Evolutionary conservation across 805 yeast species (phyloP), one percentile per base, ranked within the genome.

Genomic region (Nakazawaea laoshanensis): DNA sequence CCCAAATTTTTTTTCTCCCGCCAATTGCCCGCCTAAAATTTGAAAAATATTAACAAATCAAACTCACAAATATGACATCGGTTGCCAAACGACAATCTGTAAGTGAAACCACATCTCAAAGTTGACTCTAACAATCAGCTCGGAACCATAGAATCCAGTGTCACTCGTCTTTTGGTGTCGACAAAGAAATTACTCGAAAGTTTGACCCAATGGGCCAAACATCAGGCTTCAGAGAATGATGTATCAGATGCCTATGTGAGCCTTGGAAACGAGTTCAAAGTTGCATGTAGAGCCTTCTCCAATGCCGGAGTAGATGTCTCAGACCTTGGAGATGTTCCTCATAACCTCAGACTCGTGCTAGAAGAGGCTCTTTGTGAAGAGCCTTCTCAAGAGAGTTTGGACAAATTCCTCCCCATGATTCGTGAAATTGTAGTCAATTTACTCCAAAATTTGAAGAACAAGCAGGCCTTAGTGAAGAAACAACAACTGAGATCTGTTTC

Each of bases 201-300:
- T 12, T 60, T 92, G 32, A 85, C 94, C 0, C 84, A 76, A 40
- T 92, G 99, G 99, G 88, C 97, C 1, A 67, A 74, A 40, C 74
- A 73, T 15, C 66, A 70, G n/a, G 87, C 85, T 5, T 68, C 78
- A 16, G 97, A 88, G 29, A 72, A 73, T 36, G 84, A 74, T 41
- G 96, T 92, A 3, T 85, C 95, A 2, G 85, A 87, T 46, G 82
- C 87, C 3, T 92, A 86, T 52, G 98, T 92, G 11, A 79, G 75
- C 42, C 67, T 92, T 19, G 98, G 98, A 1, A 92, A 88, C 49
- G 96, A 89, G 54, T 92, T 87, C 63, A 77, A 89, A 44, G 74
- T 83, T 3, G 84, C 94, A 1, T 76, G 88, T 15, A 69, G 85
- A 39, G 83, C 94, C 3, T 88, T 89, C 52, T 60, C 76, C 4